phyloP scores from a whole-genome alignment of 2,329 filamentous ascomycete species.

The Dactylellina cionopaga region DNA sequence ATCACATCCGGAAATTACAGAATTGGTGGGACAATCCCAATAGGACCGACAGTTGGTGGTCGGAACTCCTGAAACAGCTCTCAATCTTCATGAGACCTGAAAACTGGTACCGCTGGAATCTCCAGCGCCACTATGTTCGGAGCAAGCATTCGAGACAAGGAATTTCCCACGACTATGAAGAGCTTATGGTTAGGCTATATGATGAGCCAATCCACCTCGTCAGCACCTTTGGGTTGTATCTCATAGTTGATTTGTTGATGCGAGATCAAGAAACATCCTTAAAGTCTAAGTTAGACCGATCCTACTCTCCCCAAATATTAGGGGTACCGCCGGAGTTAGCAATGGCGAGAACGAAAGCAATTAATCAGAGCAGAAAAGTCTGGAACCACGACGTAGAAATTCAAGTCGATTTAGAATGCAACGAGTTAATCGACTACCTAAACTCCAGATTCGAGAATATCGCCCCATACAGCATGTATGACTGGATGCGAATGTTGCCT shows the following conservation, averaged over 20 bases:
- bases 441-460: not conserved
- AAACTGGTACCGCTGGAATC: constrained; percentile 39
- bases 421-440: too few relatives aligned
- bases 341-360: too few relatives aligned
- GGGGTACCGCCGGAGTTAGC: too few relatives aligned
- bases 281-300: not conserved
- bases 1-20: constrained; percentile 33
- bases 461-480: not conserved
- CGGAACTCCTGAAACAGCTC: constrained; percentile 25
- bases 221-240: constrained; percentile 1
- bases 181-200: constrained; percentile 1
- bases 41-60: constrained; percentile 33
- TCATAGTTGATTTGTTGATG: constrained; percentile 13
- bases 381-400: too few relatives aligned
- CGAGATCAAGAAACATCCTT: not conserved
- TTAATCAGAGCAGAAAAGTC: too few relatives aligned
- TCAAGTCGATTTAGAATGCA: too few relatives aligned
- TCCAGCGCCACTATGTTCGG: too few relatives aligned
- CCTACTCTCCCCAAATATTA: not conserved
- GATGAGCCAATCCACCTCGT: constrained; percentile 20
- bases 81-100: constrained; percentile 30
- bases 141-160: too few relatives aligned
- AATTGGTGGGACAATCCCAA: constrained; percentile 30
- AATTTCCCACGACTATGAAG: too few relatives aligned
- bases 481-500: not conserved